Base-by-base conservation (phyloP, 2,329 filamentous ascomycete genomes). In the Orbilia brochopaga region DNA sequence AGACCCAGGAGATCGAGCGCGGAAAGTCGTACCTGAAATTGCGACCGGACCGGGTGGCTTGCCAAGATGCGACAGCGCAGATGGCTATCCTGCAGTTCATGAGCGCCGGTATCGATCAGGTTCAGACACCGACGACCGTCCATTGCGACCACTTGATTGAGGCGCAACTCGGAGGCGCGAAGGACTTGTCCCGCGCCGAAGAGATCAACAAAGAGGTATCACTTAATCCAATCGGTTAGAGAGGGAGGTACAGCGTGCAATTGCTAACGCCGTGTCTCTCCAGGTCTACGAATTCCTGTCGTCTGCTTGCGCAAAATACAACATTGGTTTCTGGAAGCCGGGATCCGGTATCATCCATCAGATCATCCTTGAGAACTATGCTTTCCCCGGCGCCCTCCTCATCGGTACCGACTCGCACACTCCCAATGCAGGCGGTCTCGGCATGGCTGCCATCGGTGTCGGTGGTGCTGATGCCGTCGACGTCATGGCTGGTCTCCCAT, bases 11-110 rank as follows among this genome's bases (percentile, higher is more conserved):
- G 56, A 96, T 99, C 78, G 88, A 97, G 87, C 91, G 94, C 81
- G 94, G 94, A 79, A 87, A 87, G 78, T 97, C 92, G 73, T 97
- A 99, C 83, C 87, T 99, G 76, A 97, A 93, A 85, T 88, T 99
- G 77, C 90, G 94, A 76, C 94, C 94, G 67, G 94, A 99, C 80
- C 91, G 94, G 82, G 94, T 99, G 78, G 94, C 94, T 81, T 97
- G 94, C 86, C 94, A 99, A 85, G 94, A 99, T 86, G 94, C 94
- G 80, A 97, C 94, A 73, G 94, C 94, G 75, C 94, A 99, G 86
- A 99, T 99, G 94, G 94, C 94, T 75, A 96, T 99, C 77, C 86
- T 99, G 70, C 94, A 99, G 85, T 99, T 99, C 87, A 99, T 99
- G 92, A 96, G 91, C 63, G 93, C 94, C 73, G 93, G 93, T 81